Conservation (phyloP, 192 early-diverging fungal species). For the Kickxella alabastrina region DNA sequence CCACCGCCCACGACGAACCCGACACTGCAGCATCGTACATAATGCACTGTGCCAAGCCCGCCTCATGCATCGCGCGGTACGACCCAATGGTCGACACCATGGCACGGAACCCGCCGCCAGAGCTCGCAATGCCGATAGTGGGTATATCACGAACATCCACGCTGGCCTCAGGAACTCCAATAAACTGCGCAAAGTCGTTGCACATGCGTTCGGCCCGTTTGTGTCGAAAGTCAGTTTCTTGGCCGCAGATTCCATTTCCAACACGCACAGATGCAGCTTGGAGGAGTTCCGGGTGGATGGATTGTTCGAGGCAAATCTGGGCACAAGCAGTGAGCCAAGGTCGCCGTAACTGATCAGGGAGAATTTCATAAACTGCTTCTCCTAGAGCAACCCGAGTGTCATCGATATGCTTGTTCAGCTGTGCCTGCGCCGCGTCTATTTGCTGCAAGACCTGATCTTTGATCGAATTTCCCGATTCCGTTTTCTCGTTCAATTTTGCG, state of each 20-base stretch:
- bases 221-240: slow-evolving; percentile 27
- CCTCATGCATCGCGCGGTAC: slow-evolving; percentile 60
- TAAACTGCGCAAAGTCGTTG: slow-evolving; percentile 71
- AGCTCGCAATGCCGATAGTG: slow-evolving; percentile 65
- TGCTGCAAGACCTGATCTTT: slow-evolving; percentile 19
- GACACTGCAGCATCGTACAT: slow-evolving; percentile 69
- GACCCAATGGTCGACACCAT: slow-evolving; percentile 75
- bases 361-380: slow-evolving; percentile 23
- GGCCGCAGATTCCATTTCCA: slow-evolving; percentile 21
- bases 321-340: slow-evolving; percentile 40
- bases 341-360: slow-evolving; percentile 36
- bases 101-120: slow-evolving; percentile 79
- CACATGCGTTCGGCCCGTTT: slow-evolving; percentile 44
- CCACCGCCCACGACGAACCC: slow-evolving; percentile 40
- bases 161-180: slow-evolving; percentile 61
- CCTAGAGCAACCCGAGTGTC: slow-evolving; percentile 18
- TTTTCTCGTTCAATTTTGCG: not conserved
- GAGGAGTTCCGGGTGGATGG: slow-evolving; percentile 28
- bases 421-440: slow-evolving; percentile 18
- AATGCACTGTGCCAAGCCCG: slow-evolving; percentile 63
- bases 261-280: slow-evolving; percentile 29
- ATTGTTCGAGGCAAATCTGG: slow-evolving; percentile 21
- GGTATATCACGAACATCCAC: slow-evolving; percentile 68
- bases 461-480: slow-evolving; percentile 2
- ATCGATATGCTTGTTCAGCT: slow-evolving; percentile 20